These are phyloP conservation scores for Rhizopogon vulgaris DNA, from an alignment of 768 basidiomycete genomes.

Conservation along the genomic window DNA sequence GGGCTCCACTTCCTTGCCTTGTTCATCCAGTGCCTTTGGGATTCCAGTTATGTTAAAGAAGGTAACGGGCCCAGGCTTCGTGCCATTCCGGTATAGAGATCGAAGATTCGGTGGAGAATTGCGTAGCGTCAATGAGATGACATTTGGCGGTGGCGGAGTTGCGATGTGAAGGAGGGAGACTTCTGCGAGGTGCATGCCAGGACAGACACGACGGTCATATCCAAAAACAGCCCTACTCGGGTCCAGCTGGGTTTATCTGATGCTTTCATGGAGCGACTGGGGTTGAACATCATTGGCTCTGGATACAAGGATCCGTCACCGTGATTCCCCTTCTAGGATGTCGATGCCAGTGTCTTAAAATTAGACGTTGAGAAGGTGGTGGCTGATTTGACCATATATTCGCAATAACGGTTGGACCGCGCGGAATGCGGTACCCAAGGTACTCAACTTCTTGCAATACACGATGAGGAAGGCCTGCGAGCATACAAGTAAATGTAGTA, in stretches of 20 bases:
- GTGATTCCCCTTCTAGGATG: slow-evolving; percentile 12
- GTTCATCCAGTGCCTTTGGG: too few species aligned
- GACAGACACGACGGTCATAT: slow-evolving; percentile 12
- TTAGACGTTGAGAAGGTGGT: not conserved
- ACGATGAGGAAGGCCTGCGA: slow-evolving; percentile 29
- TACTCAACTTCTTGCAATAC: slow-evolving; percentile 23
- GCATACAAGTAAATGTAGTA: not conserved
- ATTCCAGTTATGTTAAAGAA: too few species aligned
- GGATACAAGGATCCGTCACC: slow-evolving; percentile 12
- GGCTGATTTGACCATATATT: slow-evolving; percentile 31
- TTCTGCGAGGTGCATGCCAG: slow-evolving; percentile 24
- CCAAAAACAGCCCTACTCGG: slow-evolving; percentile 9
- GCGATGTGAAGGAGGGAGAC: slow-evolving; percentile 9
- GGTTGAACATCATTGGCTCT: slow-evolving; percentile 16
- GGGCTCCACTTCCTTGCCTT: too few species aligned
- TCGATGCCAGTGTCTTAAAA: not conserved
- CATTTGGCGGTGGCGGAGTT: not conserved
- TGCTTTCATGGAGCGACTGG: slow-evolving; percentile 16
- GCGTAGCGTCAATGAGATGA: not conserved
- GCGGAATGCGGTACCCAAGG: slow-evolving; percentile 34
- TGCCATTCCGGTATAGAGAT: not conserved
- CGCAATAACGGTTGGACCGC: slow-evolving; percentile 31
- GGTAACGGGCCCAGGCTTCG: not conserved
- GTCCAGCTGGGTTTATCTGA: slow-evolving; percentile 6
- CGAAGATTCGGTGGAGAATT: not conserved